Evolutionary conservation across 306 rosid genomes (phyloP), one percentile per base, ranked within the genome.

Genomic region (Notholithocarpus densiflorus): DNA sequence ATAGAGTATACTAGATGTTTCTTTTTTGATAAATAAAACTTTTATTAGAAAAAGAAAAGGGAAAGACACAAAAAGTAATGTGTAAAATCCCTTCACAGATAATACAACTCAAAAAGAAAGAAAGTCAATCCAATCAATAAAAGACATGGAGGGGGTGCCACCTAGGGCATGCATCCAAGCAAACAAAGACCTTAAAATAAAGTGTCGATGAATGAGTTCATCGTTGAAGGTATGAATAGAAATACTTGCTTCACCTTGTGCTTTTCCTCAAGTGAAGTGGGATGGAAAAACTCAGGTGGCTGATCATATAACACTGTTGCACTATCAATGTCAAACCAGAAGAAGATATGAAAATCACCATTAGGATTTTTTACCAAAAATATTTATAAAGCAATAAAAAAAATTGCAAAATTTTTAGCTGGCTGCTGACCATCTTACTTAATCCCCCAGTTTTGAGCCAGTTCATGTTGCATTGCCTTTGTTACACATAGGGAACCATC

Each of bases 371-470:
- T 77, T 19, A 2, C 10, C 5, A 27, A 21, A 65, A 54, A 61
- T 5, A 24, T 62, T 83, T 71, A 23, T 20, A 51, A 62, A 26
- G 72, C 56, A 57, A 84, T 3, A 66, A 79, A 65, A 62, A 73
- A 60, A 80, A 78, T 20, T 73, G 24, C 55, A 51, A 74, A 81
- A 45, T 78, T 68, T 79, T 80, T 68, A 89, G 87, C 74, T 24
- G 81, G 79, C 66, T 68, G 87, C 74, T 24, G 81, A 81, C 66
- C 71, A 79, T 72, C 97, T 86, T 90, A 95, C 98, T 87, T 87
- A 64, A 95, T 91, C 69, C 91, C 97, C 98, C 98, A 95, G 82
- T 95, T 95, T 86, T 95, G 98, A 75, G 92, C 94, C 90, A 95
- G 86, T 87, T 95, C 98, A 80, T 95, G 98, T 66, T 95, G 94